Evolutionary conservation across 768 basidiomycete species (phyloP).

Genomic region (Cyclocybe cylindracea): DNA sequence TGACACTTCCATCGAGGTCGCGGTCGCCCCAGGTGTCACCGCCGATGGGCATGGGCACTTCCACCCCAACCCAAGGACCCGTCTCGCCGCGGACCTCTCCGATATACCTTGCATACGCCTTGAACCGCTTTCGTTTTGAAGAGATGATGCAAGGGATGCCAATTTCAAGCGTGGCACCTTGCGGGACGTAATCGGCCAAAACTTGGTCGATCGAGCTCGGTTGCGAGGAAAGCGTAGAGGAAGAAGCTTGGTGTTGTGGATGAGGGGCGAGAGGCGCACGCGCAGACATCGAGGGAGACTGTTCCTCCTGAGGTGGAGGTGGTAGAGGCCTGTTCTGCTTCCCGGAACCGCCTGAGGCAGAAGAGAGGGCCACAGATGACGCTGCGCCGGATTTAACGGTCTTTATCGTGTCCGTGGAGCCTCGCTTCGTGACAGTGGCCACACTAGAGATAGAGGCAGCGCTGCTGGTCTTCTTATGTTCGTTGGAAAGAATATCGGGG

Average conservation of each 20-base stretch:
- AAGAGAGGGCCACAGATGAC: not conserved
- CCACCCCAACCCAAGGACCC: constrained; percentile 91
- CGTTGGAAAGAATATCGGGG: constrained; percentile 19
- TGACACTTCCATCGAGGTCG: constrained; percentile 1
- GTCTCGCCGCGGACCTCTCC: constrained; percentile 80
- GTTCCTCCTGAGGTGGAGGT: not conserved
- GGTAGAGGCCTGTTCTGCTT: constrained; percentile 10
- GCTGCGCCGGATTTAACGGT: constrained; percentile 17
- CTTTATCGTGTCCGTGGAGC: constrained; percentile 49
- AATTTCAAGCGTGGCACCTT: constrained; percentile 77
- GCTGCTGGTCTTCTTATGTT: constrained; percentile 48
- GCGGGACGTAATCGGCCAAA: constrained; percentile 29
- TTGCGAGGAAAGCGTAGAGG: not conserved
- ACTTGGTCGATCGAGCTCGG: constrained; percentile 13
- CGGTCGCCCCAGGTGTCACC: constrained; percentile 44
- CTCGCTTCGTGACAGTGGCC: constrained; percentile 40
- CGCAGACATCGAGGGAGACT: no score
- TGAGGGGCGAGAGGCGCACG: not conserved
- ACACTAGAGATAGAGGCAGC: constrained; percentile 42
- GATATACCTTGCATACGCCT: constrained; percentile 86
- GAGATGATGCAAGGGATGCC: constrained; percentile 92
- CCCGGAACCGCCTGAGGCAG: not conserved
- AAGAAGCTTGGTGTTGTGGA: not conserved
- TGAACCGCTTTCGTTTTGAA: constrained; percentile 80
- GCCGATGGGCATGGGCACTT: constrained; percentile 65